Conservation (phyloP, 192 early-diverging fungal genomes). For the Linderina pennispora region DNA sequence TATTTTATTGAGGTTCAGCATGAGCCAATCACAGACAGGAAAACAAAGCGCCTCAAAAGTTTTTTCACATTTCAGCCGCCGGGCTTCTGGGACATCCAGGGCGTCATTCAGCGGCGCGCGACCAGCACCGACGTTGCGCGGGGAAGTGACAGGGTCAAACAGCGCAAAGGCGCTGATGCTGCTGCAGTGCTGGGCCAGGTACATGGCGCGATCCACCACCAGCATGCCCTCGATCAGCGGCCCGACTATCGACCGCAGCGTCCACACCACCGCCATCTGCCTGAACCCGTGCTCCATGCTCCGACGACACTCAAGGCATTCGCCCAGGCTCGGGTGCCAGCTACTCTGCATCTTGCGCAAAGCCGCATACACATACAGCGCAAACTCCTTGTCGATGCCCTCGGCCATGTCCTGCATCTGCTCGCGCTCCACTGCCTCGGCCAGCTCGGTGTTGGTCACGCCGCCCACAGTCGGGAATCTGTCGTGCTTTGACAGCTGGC, state of each 20-base stretch:
- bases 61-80: too few relatives aligned
- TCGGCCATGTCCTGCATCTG: neutral
- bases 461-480: constrained; percentile 54
- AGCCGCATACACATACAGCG: constrained; percentile 53
- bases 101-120: too few relatives aligned
- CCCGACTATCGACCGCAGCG: constrained; percentile 66
- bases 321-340: constrained; percentile 27
- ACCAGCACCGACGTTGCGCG: constrained; percentile 38
- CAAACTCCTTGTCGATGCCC: constrained; percentile 35
- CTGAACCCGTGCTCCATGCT: constrained; percentile 30
- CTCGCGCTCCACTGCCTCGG: constrained; percentile 12
- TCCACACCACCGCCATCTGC: constrained; percentile 77
- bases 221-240: constrained; percentile 73
- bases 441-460: constrained; percentile 49
- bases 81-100: too few relatives aligned
- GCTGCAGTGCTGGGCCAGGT: constrained; percentile 49
- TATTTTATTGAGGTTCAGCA: too few relatives aligned
- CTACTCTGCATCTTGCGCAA: constrained; percentile 50
- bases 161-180: constrained; percentile 30
- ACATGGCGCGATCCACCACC: constrained; percentile 68
- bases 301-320: constrained; percentile 28
- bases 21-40: too few relatives aligned
- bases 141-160: constrained; percentile 37
- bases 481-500: constrained; percentile 33
- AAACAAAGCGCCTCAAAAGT: too few relatives aligned